Evolutionary conservation across 2,329 filamentous ascomycete genomes (phyloP).

Genomic region (Cladobotryum protrusum): DNA sequence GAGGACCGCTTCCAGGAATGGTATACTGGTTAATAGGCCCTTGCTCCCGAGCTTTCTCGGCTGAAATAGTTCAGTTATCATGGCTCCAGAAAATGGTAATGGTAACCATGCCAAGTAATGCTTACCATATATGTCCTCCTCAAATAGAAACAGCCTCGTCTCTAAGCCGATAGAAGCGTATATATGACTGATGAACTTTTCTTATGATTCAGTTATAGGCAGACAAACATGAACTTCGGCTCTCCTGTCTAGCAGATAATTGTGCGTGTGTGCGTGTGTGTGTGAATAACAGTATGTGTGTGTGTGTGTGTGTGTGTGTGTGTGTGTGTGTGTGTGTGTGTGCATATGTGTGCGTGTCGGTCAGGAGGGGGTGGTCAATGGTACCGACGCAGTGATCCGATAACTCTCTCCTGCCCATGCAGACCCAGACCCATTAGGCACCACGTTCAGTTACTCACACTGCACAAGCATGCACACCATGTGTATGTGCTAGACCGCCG

Average conservation of each 20-base stretch:
- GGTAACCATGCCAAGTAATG: neutral
- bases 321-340: neutral
- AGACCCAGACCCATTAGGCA: slow-evolving; percentile 10
- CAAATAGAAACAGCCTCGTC: neutral
- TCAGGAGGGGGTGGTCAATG: slow-evolving; percentile 4
- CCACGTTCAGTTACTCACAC: slow-evolving; percentile 3
- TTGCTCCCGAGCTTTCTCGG: slow-evolving; percentile 5
- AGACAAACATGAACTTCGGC: neutral
- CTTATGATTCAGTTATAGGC: neutral
- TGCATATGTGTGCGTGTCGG: slow-evolving; percentile 1
- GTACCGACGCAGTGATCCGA: slow-evolving; percentile 14
- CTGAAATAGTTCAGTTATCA: slow-evolving; percentile 2
- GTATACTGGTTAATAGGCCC: slow-evolving; percentile 10
- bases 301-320: neutral
- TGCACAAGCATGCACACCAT: neutral
- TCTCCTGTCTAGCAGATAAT: too few relatives aligned
- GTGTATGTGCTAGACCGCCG: slow-evolving; percentile 4
- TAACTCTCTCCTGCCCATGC: slow-evolving; percentile 6
- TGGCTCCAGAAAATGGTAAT: neutral
- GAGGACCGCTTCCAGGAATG: slow-evolving; percentile 11
- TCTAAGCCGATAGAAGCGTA: too few relatives aligned
- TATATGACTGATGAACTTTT: too few relatives aligned
- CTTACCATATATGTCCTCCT: neutral
- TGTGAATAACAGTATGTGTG: neutral
- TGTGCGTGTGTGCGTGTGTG: neutral